A percentile compares a stretch with the other conserved stretches of the same genome.
Conservation (phyloP, 352 stramenopile species). For the Globisporangium okanoganense region DNA sequence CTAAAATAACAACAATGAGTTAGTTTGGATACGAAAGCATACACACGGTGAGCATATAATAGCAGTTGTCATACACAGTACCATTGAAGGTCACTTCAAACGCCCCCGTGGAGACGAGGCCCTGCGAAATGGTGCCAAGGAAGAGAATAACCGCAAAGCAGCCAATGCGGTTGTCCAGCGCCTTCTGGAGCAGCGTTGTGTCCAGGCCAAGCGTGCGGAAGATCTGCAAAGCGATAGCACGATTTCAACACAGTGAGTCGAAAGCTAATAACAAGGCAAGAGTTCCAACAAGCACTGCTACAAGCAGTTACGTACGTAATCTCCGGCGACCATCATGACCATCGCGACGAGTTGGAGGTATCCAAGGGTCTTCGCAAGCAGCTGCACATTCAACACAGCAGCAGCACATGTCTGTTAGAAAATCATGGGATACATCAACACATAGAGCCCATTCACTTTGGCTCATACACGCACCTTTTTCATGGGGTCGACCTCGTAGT, state of each 20-base stretch:
- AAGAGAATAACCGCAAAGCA: conserved; percentile 68
- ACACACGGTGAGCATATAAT: no score
- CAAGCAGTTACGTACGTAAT: conserved; percentile 42
- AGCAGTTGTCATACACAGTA: no score
- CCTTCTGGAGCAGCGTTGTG: conserved; percentile 52
- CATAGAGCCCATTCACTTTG: no score
- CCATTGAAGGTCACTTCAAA: conserved; percentile 86
- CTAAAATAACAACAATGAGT: conserved; percentile 28
- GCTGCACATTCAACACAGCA: conserved; percentile 17
- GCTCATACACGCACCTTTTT: conserved; percentile 26
- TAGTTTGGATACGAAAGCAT: no score
- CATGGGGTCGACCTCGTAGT: conserved; percentile 53
- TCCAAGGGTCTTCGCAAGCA: conserved; percentile 37
- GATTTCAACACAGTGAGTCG: no score
- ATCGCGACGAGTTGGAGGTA: conserved; percentile 51
- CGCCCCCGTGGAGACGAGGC: conserved; percentile 60
- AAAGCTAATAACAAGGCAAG: no score
- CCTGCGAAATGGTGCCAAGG: conserved; percentile 56
- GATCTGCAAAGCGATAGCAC: conserved; percentile 40
- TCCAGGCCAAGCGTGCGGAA: conserved; percentile 45
- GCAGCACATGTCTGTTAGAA: neutral
- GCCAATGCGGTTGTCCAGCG: conserved; percentile 63
- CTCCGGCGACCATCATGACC: conserved; percentile 57
- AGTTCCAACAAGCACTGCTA: neutral
- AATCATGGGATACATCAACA: no score